A percentile compares a stretch with the other conserved stretches of the same genome.
These are phyloP conservation scores for Yamadazyma nakazawae DNA, from an alignment of 805 yeast species.

Conservation along the genomic window DNA sequence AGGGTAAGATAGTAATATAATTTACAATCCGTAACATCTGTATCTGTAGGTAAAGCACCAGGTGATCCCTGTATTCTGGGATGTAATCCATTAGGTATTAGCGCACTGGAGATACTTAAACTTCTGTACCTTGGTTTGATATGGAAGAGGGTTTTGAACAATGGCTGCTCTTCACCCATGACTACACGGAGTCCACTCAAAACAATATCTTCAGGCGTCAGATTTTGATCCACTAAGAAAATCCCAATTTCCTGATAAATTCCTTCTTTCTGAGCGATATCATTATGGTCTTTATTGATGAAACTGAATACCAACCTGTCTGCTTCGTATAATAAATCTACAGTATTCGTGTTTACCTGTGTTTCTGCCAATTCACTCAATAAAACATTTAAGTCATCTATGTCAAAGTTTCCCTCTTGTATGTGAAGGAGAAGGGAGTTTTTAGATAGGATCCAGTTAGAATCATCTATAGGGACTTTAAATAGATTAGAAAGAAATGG, in stretches of 20 bases:
- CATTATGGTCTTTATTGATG: slow-evolving; percentile 6
- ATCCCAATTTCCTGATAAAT: slow-evolving; percentile 35
- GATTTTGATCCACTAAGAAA: slow-evolving; percentile 27
- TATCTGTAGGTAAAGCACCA: slow-evolving; percentile 15
- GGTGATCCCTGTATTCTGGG: slow-evolving; percentile 25
- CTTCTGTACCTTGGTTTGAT: slow-evolving; percentile 28
- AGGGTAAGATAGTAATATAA: slow-evolving; percentile 32
- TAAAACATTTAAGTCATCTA: background rate
- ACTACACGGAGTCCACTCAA: slow-evolving; percentile 33
- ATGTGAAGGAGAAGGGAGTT: slow-evolving; percentile 29
- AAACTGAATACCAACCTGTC: slow-evolving; percentile 11
- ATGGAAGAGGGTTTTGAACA: slow-evolving; percentile 39
- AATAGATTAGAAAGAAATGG: slow-evolving; percentile 15
- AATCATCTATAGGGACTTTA: slow-evolving; percentile 16
- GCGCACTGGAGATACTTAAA: background rate
- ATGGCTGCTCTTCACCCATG: slow-evolving; percentile 17
- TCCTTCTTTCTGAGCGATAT: background rate
- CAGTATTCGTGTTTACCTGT: slow-evolving; percentile 1
- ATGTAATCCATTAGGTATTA: slow-evolving; percentile 32
- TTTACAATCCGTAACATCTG: slow-evolving; percentile 29
- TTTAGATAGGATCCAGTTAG: slow-evolving; percentile 25
- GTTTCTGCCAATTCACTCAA: slow-evolving; percentile 1
- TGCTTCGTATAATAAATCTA: slow-evolving; percentile 13
- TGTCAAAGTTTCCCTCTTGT: slow-evolving; percentile 2
- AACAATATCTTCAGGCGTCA: slow-evolving; percentile 32